These are phyloP conservation scores for Chalaropsis ovoidea DNA, from an alignment of 2,329 filamentous ascomycete species.

Conservation along the genomic window DNA sequence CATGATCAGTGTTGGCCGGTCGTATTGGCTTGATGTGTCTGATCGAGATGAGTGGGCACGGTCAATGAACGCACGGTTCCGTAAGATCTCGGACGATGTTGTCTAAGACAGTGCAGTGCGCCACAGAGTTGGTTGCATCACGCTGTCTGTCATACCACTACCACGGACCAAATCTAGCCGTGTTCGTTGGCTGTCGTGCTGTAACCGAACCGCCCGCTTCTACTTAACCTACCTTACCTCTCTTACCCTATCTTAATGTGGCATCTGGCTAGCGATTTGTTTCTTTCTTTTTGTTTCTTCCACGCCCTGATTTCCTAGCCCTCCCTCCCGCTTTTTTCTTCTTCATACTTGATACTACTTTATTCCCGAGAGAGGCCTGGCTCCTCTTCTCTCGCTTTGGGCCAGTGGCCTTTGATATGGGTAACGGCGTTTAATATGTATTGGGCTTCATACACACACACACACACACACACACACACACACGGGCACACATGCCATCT, in stretches of 20 bases:
- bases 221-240: background rate
- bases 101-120: constrained; percentile 20
- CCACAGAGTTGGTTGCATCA: background rate
- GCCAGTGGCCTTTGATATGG: constrained; percentile 3
- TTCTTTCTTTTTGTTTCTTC: constrained; percentile 12
- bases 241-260: constrained; percentile 13
- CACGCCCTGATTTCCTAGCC: background rate
- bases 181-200: background rate
- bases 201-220: background rate
- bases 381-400: constrained; percentile 1
- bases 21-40: constrained; percentile 70
- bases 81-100: constrained; percentile 24
- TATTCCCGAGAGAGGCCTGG: constrained; percentile 2
- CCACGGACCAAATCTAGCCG: background rate
- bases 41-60: constrained; percentile 60
- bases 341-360: constrained; percentile 2
- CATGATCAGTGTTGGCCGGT: constrained; percentile 63
- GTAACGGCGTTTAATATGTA: constrained; percentile 14
- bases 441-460: background rate
- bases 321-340: background rate
- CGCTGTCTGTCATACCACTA: background rate
- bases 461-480: background rate
- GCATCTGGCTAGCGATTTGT: constrained; percentile 15
- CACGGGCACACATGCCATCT: background rate
- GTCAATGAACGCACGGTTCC: constrained; percentile 26